A percentile compares a stretch with the other conserved stretches of the same genome.
phyloP scores from a whole-genome alignment of 2,329 filamentous ascomycete species.

The Penicillium sp. region DNA sequence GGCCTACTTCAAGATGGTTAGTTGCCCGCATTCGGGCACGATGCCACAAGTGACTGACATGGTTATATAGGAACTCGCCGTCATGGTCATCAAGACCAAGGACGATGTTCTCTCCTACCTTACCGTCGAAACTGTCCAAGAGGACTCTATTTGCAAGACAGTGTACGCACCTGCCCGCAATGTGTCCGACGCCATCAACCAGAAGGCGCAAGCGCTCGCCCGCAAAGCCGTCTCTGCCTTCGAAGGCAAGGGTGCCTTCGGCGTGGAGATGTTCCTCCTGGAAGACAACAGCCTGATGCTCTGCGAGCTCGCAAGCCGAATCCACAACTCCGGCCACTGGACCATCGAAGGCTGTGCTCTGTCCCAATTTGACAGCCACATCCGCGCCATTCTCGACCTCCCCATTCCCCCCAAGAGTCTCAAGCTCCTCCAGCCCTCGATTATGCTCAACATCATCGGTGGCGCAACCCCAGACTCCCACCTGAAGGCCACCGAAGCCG shows the following conservation, averaged over 20 bases:
- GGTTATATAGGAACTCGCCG: slow-evolving; percentile 69
- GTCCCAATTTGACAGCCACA: slow-evolving; percentile 90
- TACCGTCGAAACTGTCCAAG: slow-evolving; percentile 89
- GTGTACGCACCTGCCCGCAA: slow-evolving; percentile 82
- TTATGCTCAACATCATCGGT: slow-evolving; percentile 59
- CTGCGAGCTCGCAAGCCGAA: slow-evolving; percentile 82
- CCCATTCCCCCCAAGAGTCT: slow-evolving; percentile 59
- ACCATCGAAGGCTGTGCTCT: slow-evolving; percentile 89
- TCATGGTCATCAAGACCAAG: slow-evolving; percentile 92
- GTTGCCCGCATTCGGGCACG: background rate
- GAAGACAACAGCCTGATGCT: slow-evolving; percentile 71
- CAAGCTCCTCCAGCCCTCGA: slow-evolving; percentile 48
- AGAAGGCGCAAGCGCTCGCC: slow-evolving; percentile 73
- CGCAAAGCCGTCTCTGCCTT: slow-evolving; percentile 77
- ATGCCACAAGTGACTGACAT: background rate
- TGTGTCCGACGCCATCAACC: slow-evolving; percentile 61
- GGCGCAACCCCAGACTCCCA: slow-evolving; percentile 62
- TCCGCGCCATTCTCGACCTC: slow-evolving; percentile 76
- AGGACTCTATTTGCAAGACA: slow-evolving; percentile 92
- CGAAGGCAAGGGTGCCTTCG: slow-evolving; percentile 88
- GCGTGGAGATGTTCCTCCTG: slow-evolving; percentile 92
- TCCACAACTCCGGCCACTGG: slow-evolving; percentile 92
- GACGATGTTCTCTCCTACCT: slow-evolving; percentile 76
- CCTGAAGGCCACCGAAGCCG: slow-evolving; percentile 59
- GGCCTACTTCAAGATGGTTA: slow-evolving; percentile 72